Base-by-base conservation (phyloP, 176 grass and related monocot genomes). In the Echinochloa phyllopogon region DNA sequence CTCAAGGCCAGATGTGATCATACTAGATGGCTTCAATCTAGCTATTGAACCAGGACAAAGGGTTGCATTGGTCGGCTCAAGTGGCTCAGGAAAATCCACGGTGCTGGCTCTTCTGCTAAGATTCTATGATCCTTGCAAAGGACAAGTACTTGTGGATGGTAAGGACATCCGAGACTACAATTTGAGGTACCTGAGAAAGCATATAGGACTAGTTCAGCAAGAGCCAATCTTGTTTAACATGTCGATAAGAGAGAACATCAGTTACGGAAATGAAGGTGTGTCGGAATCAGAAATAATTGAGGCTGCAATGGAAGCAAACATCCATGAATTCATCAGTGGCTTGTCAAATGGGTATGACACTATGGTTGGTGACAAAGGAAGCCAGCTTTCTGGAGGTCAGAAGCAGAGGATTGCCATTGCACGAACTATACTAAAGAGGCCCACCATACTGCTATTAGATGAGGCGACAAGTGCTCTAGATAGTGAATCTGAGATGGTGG, bases 391-490 rank as follows among this genome's bases (percentile, higher is more conserved):
- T 1, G 91, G 91, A 74, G 91, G 91, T 17, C 91, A 92, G 84
- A 92, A 92, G 81, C 91, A 92, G 77, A 43, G 91, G 43, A 87
- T 89, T 36, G 91, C 87, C 25, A 89, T 89, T 16, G 87, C 91
- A 86, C 80, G 91, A 73, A 79, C 86, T 40, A 70, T 93, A 50
- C 62, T 90, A 24, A 93, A 93, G 74, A 88, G 75, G 60, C 88
- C 92, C 11, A 79, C 55, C 57, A 86, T 93, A 75, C 60, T 93
- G 45, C 86, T 93, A 21, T 52, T 93, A 15, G 92, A 93, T 76
- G 92, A 93, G 72, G 88, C 85, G 4, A 93, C 88, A 29, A 90
- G 88, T 21, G 92, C 92, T 16, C 85, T 93, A 8, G 92, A 93
- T 38, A 68, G 81, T 37, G 85, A 93, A 21, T 88, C 88, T 38